Conservation (phyloP, 2,329 filamentous ascomycete species). For the Colletotrichum musae region DNA sequence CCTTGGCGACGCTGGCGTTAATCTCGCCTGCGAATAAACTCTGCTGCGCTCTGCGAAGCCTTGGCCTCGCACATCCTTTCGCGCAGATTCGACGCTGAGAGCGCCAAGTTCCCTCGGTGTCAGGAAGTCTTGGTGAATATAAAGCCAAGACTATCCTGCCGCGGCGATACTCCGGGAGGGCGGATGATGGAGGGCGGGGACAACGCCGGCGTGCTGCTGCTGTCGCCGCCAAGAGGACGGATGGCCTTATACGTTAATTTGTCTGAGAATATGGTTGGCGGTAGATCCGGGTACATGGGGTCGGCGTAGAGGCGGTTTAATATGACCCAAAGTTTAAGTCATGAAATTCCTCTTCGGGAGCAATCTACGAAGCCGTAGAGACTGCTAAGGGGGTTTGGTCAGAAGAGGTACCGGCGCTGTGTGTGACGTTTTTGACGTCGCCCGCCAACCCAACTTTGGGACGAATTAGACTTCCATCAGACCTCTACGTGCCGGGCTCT, state of each 20-base stretch:
- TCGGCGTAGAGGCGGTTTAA: neutral
- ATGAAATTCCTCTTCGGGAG: neutral
- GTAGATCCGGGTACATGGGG: neutral
- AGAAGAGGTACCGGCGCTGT: neutral
- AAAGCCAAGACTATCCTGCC: neutral
- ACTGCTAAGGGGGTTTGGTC: neutral
- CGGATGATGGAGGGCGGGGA: neutral
- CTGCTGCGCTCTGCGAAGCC: neutral
- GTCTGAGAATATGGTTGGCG: neutral
- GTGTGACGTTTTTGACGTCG: neutral
- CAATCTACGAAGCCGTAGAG: neutral
- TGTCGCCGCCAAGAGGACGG: neutral
- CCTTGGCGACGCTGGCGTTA: neutral
- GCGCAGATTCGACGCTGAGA: neutral
- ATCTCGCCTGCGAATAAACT: neutral
- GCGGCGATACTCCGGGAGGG: neutral
- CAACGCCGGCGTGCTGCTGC: too few relatives aligned
- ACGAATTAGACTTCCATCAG: neutral
- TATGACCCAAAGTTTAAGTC: neutral
- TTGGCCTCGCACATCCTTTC: too few relatives aligned
- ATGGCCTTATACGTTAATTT: neutral
- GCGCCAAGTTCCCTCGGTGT: neutral
- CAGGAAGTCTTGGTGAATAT: neutral
- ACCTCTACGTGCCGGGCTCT: neutral
- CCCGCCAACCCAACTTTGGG: neutral